Evolutionary conservation across 2,329 filamentous ascomycete species (phyloP).

Genomic region (Pseudogymnoascus sp.): DNA sequence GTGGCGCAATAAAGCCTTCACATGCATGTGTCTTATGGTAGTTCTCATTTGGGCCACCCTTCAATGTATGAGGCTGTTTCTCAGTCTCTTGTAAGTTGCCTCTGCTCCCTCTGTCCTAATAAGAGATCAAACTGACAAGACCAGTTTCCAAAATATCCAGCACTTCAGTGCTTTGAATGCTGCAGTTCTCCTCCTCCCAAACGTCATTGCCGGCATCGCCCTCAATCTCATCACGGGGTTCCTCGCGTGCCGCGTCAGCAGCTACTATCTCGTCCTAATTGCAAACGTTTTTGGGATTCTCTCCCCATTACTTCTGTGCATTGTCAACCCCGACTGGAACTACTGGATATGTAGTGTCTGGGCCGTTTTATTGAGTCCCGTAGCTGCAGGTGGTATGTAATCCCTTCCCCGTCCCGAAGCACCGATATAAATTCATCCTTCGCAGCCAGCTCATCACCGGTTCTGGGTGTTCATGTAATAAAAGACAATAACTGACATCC

Average conservation of each 20-base stretch:
- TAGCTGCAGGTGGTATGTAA: background rate
- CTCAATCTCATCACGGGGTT: constrained; percentile 37
- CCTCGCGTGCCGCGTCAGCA: constrained; percentile 35
- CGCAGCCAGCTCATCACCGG: background rate
- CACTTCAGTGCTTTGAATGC: constrained; percentile 35
- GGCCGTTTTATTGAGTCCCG: constrained; percentile 14
- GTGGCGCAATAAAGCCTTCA: constrained; percentile 27
- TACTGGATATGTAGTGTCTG: constrained; percentile 43
- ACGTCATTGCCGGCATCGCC: constrained; percentile 34
- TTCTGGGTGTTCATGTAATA: background rate
- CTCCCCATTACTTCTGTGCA: constrained; percentile 45
- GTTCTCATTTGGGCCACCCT: constrained; percentile 24
- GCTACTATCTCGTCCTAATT: constrained; percentile 34
- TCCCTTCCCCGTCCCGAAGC: background rate
- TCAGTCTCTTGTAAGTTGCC: constrained; percentile 1
- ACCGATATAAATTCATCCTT: background rate
- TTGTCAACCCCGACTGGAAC: constrained; percentile 37
- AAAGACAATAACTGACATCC: background rate
- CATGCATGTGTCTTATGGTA: constrained; percentile 25
- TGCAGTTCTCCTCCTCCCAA: constrained; percentile 38
- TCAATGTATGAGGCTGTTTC: background rate
- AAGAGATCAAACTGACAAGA: background rate
- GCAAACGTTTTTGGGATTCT: constrained; percentile 20
- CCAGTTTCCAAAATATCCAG: constrained; percentile 43
- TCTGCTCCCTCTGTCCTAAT: background rate